A percentile compares a stretch with the other conserved stretches of the same genome.
These are phyloP conservation scores for Colletotrichum tropicicola DNA, from an alignment of 2,329 filamentous ascomycete genomes.

Conservation along the genomic window DNA sequence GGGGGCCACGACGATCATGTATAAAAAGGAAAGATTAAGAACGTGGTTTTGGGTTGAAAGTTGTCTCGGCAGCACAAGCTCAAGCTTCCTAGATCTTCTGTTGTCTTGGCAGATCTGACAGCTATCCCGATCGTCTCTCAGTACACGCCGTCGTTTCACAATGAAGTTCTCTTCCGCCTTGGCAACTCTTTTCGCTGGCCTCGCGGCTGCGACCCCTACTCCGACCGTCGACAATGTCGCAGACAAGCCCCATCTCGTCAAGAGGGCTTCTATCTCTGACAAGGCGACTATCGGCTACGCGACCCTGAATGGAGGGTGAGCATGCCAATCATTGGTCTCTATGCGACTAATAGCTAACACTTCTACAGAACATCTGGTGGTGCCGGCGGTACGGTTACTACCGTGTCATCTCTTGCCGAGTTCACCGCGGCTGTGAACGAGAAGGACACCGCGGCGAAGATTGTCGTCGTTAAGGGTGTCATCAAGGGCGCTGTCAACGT, in stretches of 20 bases:
- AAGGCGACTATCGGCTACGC: conserved; percentile 51
- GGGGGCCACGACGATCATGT: neutral
- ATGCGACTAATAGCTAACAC: neutral
- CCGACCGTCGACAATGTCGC: conserved; percentile 18
- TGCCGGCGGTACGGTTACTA: conserved; percentile 55
- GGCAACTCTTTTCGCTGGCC: conserved; percentile 18
- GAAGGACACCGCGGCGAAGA: conserved; percentile 43
- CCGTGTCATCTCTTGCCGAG: conserved; percentile 54
- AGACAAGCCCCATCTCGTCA: conserved; percentile 24
- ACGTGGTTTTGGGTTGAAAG: neutral
- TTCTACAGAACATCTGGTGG: conserved; percentile 54
- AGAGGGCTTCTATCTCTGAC: conserved; percentile 33
- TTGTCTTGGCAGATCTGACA: neutral
- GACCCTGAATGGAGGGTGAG: conserved; percentile 48
- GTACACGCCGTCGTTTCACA: neutral
- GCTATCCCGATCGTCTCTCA: neutral
- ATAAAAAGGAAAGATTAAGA: neutral
- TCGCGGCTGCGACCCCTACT: conserved; percentile 29
- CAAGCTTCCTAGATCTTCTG: neutral
- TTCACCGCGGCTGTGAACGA: conserved; percentile 54
- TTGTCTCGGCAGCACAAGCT: neutral
- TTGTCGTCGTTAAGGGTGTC: conserved; percentile 48
- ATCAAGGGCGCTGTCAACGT: conserved; percentile 48
- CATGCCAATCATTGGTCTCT: accelerated
- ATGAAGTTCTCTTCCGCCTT: conserved; percentile 27